phyloP scores from a whole-genome alignment of 1,284 basidiomycete genomes.

The Mycosarcoma mackinlayi region DNA sequence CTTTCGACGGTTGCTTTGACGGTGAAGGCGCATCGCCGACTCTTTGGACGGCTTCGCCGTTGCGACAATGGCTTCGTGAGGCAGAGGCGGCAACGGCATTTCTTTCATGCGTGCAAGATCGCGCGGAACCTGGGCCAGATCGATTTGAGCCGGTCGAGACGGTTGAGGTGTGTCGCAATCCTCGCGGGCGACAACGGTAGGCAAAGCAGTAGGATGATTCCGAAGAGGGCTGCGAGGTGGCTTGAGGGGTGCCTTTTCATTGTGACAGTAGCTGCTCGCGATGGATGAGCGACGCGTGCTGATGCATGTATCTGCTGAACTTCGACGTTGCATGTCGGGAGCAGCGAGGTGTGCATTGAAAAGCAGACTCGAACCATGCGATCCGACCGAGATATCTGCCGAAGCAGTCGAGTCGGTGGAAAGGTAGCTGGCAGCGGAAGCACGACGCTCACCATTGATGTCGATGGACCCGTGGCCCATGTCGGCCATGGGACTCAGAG shows the following conservation, averaged over 20 bases:
- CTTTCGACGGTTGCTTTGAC: slow-evolving; percentile 28
- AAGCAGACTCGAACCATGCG: slow-evolving; percentile 39
- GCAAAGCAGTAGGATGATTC: slow-evolving; percentile 6
- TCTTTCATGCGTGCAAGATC: slow-evolving; percentile 25
- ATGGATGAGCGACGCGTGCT: slow-evolving; percentile 41
- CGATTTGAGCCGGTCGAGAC: background rate
- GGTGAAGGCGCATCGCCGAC: slow-evolving; percentile 11
- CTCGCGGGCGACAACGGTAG: slow-evolving; percentile 16
- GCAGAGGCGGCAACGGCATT: slow-evolving; percentile 33
- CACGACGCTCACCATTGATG: slow-evolving; percentile 12
- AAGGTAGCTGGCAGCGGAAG: slow-evolving; percentile 32
- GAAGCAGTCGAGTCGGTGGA: slow-evolving; percentile 38
- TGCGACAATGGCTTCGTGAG: background rate
- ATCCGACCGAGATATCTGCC: slow-evolving; percentile 19
- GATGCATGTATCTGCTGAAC: slow-evolving; percentile 13
- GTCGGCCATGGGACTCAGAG: slow-evolving; percentile 41
- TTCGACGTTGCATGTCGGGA: slow-evolving; percentile 17
- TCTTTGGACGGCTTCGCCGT: slow-evolving; percentile 9
- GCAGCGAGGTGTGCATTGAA: slow-evolving; percentile 29
- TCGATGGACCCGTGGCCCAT: slow-evolving; percentile 17
- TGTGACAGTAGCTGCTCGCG: slow-evolving; percentile 28
- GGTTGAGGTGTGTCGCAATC: slow-evolving; percentile 19
- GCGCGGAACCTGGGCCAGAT: slow-evolving; percentile 1
- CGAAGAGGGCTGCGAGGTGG: slow-evolving; percentile 32
- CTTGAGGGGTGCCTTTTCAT: slow-evolving; percentile 16